Base-by-base conservation (phyloP, 257 asterid species). In the Penstemon davidsonii region DNA sequence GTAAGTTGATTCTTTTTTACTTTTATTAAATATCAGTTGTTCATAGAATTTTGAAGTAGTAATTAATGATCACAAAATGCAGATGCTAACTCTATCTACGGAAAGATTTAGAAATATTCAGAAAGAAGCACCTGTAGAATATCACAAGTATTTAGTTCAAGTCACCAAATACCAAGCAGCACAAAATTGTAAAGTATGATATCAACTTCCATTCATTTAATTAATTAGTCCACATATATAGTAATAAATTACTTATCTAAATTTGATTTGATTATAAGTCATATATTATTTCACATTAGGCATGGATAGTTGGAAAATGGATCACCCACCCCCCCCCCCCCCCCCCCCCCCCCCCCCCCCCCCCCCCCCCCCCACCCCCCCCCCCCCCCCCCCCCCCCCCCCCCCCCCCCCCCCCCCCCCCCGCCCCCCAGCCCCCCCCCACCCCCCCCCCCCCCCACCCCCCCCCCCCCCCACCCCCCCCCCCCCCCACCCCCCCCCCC, bases 291-390 rank as follows among this genome's bases (percentile, higher is more conserved):
- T 65, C 50, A 3, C 9, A 53, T 18, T 25, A 90, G 96, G 78
- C 91, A 69, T 90, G 97, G 97, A 92, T 92, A 60, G 87, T 92
- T 60, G 98, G 97, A 4, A 92, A 90, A 75, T 92, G 98, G 98
- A 86, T 90, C 69, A 92, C 96, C n/a, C n/a, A n/a, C n/a, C n/a
- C n/a, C n/a, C n/a, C n/a, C n/a, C n/a, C n/a, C n/a, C n/a, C n/a
- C n/a, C n/a, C n/a, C n/a, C n/a, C n/a, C n/a, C n/a, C n/a, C n/a
- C n/a, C n/a, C n/a, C n/a, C n/a, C n/a, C n/a, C n/a, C n/a, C n/a
- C n/a, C n/a, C n/a, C n/a, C n/a, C n/a, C n/a, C n/a, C n/a, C n/a
- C n/a, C n/a, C n/a, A n/a, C n/a, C n/a, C n/a, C n/a, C n/a, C n/a
- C n/a, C n/a, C n/a, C n/a, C n/a, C n/a, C n/a, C n/a, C n/a, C n/a